Percentiles rank a stretch among this genome's conserved stretches.
phyloP scores from a whole-genome alignment of 164 flowering plant genomes.

The Paratinospora sagittata region DNA sequence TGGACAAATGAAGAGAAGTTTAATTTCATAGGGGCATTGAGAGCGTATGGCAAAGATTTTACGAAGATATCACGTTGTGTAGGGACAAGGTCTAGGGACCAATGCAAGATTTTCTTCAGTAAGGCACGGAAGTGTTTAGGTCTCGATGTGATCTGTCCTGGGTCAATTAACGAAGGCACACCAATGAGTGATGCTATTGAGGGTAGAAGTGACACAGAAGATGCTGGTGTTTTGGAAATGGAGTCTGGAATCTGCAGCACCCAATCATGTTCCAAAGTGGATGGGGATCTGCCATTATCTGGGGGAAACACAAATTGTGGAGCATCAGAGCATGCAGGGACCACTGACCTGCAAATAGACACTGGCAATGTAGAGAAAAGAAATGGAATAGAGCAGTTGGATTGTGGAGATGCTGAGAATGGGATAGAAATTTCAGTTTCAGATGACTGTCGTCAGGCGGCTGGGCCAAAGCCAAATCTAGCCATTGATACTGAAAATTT shows the following conservation, averaged over 20 bases:
- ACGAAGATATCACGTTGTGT: slow-evolving; percentile 58
- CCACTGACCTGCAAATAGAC: slow-evolving; percentile 21
- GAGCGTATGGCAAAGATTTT: slow-evolving; percentile 79
- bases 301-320: slow-evolving; percentile 18
- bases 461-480: slow-evolving; percentile 10
- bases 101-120: slow-evolving; percentile 85
- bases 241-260: slow-evolving; percentile 45
- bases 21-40: slow-evolving; percentile 54
- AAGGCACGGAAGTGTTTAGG: slow-evolving; percentile 86
- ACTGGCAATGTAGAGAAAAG: slow-evolving; percentile 19
- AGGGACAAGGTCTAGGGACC: slow-evolving; percentile 64
- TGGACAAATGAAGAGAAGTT: slow-evolving; percentile 98
- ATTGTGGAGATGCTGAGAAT: slow-evolving; percentile 19
- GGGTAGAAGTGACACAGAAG: slow-evolving; percentile 67
- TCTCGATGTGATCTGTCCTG: slow-evolving; percentile 47
- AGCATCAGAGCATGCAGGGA: slow-evolving; percentile 24
- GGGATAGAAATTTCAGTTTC: slow-evolving; percentile 5
- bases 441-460: slow-evolving; percentile 10
- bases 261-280: slow-evolving; percentile 40
- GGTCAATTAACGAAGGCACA: slow-evolving; percentile 28
- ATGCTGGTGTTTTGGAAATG: slow-evolving; percentile 54
- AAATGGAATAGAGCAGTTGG: slow-evolving; percentile 15
- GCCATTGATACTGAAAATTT: slow-evolving; percentile 17
- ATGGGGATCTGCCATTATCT: slow-evolving; percentile 33
- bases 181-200: slow-evolving; percentile 53